Evolutionary conservation across 2,329 filamentous ascomycete species (phyloP), one percentile per base, ranked within the genome.

Genomic region (Paecilomyces dactylethromorphus): DNA sequence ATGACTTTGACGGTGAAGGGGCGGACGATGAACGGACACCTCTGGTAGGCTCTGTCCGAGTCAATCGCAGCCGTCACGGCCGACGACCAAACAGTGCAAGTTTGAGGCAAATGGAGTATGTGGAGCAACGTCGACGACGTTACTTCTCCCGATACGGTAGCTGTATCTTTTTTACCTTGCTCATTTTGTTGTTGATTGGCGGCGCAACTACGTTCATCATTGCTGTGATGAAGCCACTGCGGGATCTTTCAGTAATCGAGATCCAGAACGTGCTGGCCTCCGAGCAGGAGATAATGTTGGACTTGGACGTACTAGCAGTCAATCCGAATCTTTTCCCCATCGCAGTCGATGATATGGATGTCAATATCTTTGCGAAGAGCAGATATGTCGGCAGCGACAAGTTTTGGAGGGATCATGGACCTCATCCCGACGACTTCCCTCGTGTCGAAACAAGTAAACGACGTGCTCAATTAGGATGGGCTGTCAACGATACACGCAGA

Each of bases 251-350:
- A 63, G 85, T 97, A 52, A 80, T 88, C 58, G 87, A 88, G 63
- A 91, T 99, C 64, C 86, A 89, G 66, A 95, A 96, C 65, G 91
- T 99, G 24, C 83, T 97, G 54, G 92, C 92, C 2, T 96, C 91
- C 66, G 91, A 96, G 73, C 91, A 96, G 72, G 92, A 97, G 71
- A 83, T 99, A 50, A 96, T 99, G 85, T 84, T 97, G 68, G 93
- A 99, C 73, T 78, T 99, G 54, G 86, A 90, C 21, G 91, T 99
- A 60, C 86, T 86, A 65, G 94, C 93, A 0, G 82, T 93, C 66
- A 99, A 99, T 71, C 92, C 93, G 0, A 99, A 97, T 66, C 87
- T 97, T 49, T 89, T 97, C 45, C 87, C 91, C 1, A 89, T 99
- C 50, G 89, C 89, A 2, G 86, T 99, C 39, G 87, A 90, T 63